These are phyloP conservation scores for Trichoderma simmonsii DNA, from an alignment of 2,329 filamentous ascomycete genomes.

Conservation along the genomic window DNA sequence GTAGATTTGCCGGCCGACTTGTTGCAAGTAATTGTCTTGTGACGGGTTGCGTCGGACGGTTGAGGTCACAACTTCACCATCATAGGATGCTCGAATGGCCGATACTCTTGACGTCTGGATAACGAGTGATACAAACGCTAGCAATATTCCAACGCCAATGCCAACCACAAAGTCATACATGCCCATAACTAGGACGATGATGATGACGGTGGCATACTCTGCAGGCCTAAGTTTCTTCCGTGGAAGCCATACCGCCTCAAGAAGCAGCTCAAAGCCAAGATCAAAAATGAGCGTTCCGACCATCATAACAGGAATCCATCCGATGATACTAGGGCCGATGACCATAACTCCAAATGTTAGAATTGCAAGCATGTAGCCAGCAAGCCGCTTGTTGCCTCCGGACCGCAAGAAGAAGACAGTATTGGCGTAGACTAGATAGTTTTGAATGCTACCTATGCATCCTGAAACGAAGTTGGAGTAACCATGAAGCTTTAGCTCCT, in stretches of 20 bases:
- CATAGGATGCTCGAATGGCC: conserved; percentile 85
- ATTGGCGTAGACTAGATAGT: conserved; percentile 97
- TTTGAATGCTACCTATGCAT: conserved; percentile 82
- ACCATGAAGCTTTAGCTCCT: conserved; percentile 88
- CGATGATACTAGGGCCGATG: conserved; percentile 82
- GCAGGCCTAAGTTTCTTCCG: conserved; percentile 81
- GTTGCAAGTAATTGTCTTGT: conserved; percentile 79
- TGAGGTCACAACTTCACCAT: conserved; percentile 82
- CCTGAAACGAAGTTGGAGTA: conserved; percentile 91
- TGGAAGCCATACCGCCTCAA: conserved; percentile 85
- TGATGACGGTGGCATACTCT: conserved; percentile 86
- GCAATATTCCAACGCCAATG: conserved; percentile 84
- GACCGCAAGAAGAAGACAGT: conserved; percentile 95
- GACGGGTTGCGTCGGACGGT: conserved; percentile 88
- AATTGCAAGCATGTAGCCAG: conserved; percentile 77
- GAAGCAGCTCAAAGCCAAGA: conserved; percentile 84
- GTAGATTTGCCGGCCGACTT: conserved; percentile 83
- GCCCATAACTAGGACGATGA: conserved; percentile 93
- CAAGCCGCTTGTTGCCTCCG: conserved; percentile 81
- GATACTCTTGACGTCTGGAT: conserved; percentile 88
- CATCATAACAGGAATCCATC: conserved; percentile 94
- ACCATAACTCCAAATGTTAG: conserved; percentile 80
- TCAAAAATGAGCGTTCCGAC: conserved; percentile 94
- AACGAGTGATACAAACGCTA: conserved; percentile 88
- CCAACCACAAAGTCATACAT: conserved; percentile 95